phyloP scores from a whole-genome alignment of 345 rosid genomes.

The Gossypium thurberi region DNA sequence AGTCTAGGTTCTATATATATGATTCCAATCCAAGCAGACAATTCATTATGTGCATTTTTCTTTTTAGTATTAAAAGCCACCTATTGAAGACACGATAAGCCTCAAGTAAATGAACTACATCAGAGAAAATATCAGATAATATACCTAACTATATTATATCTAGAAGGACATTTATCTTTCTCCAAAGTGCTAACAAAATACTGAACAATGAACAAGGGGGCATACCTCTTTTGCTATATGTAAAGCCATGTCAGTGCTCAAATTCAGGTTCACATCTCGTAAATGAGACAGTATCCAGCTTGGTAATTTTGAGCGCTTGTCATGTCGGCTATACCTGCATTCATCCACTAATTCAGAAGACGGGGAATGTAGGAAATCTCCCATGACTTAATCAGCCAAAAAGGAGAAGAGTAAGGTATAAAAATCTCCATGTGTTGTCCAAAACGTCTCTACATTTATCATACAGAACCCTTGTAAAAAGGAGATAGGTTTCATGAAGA shows the following conservation, averaged over 20 bases:
- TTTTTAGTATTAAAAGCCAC: not conserved
- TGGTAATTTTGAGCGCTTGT: constrained; percentile 93
- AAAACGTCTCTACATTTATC: not conserved
- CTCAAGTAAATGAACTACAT: not conserved
- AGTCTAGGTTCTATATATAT: not conserved
- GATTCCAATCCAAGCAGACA: not conserved
- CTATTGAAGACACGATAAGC: not conserved
- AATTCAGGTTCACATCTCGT: constrained; percentile 77
- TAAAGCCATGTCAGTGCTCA: constrained; percentile 97
- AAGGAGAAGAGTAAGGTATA: not conserved
- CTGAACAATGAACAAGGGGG: not conserved
- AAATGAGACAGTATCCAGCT: constrained; percentile 92
- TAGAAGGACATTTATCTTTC: not conserved
- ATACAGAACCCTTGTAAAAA: not conserved
- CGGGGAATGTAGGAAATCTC: not conserved
- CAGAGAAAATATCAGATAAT: not conserved
- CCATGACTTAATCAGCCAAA: not conserved
- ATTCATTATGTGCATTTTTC: not conserved
- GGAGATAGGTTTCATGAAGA: not conserved
- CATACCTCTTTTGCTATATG: constrained; percentile 87
- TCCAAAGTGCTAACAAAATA: not conserved
- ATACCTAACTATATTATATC: not conserved
- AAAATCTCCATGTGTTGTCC: not conserved
- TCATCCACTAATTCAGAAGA: not conserved
- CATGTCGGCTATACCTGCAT: constrained; percentile 91